A percentile compares a stretch with the other conserved stretches of the same genome.
Evolutionary conservation across 208 protist species (phyloP).

Genomic region (Vickermania ingenoplastis): DNA sequence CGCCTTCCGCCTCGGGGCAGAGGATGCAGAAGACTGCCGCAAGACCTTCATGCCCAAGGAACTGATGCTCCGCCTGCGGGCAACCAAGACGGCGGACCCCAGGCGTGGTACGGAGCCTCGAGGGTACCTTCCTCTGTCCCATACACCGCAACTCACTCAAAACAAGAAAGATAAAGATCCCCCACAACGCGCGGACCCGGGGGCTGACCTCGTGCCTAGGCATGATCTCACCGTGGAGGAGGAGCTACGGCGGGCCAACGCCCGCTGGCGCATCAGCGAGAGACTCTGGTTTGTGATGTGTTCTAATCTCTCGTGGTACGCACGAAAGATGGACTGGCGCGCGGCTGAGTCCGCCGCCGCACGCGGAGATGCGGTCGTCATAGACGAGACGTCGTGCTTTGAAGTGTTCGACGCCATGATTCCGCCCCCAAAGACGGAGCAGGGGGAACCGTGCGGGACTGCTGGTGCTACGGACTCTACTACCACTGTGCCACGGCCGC

Average conservation of each 20-base stretch:
- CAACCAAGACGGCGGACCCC: not conserved
- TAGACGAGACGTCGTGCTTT: slow-evolving; percentile 29
- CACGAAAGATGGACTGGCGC: slow-evolving; percentile 25
- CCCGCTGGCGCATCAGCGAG: not conserved
- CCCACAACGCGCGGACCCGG: too few relatives aligned
- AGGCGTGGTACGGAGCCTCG: not conserved
- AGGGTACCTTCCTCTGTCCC: not conserved
- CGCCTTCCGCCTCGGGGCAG: slow-evolving; percentile 3
- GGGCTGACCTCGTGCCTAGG: not conserved
- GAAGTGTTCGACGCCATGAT: slow-evolving; percentile 1
- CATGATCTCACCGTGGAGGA: not conserved
- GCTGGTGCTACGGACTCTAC: not conserved
- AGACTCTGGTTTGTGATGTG: slow-evolving; percentile 19
- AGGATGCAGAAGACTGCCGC: slow-evolving; percentile 5
- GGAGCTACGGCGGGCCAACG: not conserved
- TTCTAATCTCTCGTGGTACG: slow-evolving; percentile 21
- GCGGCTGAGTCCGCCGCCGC: slow-evolving; percentile 15
- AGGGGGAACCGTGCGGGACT: not conserved
- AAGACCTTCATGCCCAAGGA: slow-evolving; percentile 4
- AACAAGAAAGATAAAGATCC: not conserved
- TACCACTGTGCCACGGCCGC: not conserved
- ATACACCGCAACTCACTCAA: not conserved
- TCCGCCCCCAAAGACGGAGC: not conserved
- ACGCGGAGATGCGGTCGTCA: slow-evolving; percentile 26
- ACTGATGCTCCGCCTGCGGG: not conserved